Base-by-base conservation (phyloP, 176 grass and related monocot genomes). In the Carex scoparia region DNA sequence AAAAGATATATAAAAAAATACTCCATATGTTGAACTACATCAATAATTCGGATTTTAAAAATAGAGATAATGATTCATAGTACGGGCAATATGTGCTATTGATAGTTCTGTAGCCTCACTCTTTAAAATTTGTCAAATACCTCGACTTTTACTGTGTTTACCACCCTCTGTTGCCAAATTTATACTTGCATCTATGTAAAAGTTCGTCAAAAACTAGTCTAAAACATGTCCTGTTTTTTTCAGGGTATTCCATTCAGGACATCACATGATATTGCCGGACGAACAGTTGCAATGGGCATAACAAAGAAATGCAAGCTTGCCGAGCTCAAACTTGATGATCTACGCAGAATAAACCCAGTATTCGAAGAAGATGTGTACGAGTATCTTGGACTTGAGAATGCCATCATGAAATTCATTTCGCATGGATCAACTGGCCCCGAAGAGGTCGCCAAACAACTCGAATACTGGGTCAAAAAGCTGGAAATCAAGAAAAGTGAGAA, bases 171-270 rank as follows among this genome's bases (percentile, higher is more conserved):
- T 7, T 27, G 49, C 10, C 7, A 72, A 46, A 48, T 40, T n/a
- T 42, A 18, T 72, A 71, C 6, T 44, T 1, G 7, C 8, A 49
- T 49, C 46, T 49, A 2, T 63, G 27, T 27, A 16, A 13, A 58
- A 58, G 4, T 13, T 58, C 16, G 10, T 55, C 19, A 23, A 53
- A 65, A 64, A 44, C 42, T 44, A 6, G 65, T 28, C 44, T 6
- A 27, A 79, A 67, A 28, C 27, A 72, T 69, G 48, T 14, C 15
- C 42, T 83, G 57, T 56, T 67, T 54, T 51, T 37, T 40, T 13
- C 71, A 99, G 96, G 96, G 93, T 6, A 68, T 95, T 79, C 93
- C 96, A 2, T 95, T 99, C 81, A 94, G 96, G 80, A 95, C 96
- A 61, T 93, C 93, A 9, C 96, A 99, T n/a, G 96, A 99, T 80